A percentile compares a stretch with the other conserved stretches of the same genome.
phyloP scores from a whole-genome alignment of 306 rosid genomes.

The Acacia crassicarpa region DNA sequence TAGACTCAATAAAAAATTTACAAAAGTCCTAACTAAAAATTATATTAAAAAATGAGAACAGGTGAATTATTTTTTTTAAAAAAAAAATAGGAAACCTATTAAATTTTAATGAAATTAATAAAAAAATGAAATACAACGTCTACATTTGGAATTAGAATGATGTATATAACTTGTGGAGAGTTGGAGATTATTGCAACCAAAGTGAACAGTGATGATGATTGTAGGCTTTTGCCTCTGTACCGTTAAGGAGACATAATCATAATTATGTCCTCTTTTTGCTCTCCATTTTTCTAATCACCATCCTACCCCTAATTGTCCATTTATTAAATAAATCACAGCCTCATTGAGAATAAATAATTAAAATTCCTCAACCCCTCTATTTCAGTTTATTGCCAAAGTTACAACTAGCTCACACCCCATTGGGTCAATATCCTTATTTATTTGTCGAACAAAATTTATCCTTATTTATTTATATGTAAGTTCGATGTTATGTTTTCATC shows the following conservation, averaged over 20 bases:
- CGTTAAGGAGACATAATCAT: conserved; percentile 46
- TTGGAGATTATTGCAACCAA: neutral
- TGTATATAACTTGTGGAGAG: neutral
- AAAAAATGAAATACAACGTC: neutral
- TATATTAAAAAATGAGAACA: too few species aligned
- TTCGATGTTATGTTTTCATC: too few species aligned
- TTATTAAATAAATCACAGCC: neutral
- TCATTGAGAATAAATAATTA: neutral
- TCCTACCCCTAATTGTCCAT: neutral
- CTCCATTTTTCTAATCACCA: neutral
- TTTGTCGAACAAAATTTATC: too few species aligned
- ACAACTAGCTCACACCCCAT: too few species aligned
- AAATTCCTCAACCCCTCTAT: neutral
- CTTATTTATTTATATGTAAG: too few species aligned
- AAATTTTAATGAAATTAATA: too few species aligned
- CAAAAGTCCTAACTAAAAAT: too few species aligned
- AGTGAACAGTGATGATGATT: conserved; percentile 39
- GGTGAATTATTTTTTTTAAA: too few species aligned
- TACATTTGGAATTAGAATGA: neutral
- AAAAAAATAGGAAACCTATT: too few species aligned
- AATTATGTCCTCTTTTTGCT: conserved; percentile 28
- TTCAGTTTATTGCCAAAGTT: too few species aligned
- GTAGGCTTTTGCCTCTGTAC: conserved; percentile 28
- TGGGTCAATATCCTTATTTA: too few species aligned
- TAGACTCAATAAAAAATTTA: too few species aligned